A percentile compares a stretch with the other conserved stretches of the same genome.
phyloP scores from a whole-genome alignment of 495 filamentous ascomycete species.

The Aspergillus mulundensis region DNA sequence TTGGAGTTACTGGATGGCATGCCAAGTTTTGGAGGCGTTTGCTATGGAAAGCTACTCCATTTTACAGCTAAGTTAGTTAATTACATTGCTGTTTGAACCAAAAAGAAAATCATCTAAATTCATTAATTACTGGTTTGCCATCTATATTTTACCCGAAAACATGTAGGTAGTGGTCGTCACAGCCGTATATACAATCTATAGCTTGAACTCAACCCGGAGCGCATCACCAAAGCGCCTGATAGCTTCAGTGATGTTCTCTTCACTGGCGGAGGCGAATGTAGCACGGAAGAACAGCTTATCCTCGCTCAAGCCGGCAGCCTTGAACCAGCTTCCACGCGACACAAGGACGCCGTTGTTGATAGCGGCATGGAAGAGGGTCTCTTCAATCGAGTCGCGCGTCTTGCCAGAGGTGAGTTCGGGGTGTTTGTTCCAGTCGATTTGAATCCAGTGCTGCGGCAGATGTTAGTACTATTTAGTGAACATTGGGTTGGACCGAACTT shows the following conservation, averaged over 20 bases:
- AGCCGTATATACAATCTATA: conserved; percentile 14
- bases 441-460: conserved; percentile 68
- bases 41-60: too few species aligned
- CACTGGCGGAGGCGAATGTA: conserved; percentile 78
- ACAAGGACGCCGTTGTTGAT: conserved; percentile 70
- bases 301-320: conserved; percentile 50
- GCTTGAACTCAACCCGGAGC: conserved; percentile 59
- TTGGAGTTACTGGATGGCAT: too few species aligned
- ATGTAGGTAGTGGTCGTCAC: background rate
- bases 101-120: background rate
- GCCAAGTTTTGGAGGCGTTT: too few species aligned
- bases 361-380: conserved; percentile 72
- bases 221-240: conserved; percentile 71
- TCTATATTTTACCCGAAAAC: background rate
- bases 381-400: conserved; percentile 67
- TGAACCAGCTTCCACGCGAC: conserved; percentile 86
- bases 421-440: conserved; percentile 71
- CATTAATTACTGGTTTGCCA: background rate
- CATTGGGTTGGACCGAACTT: conserved; percentile 31
- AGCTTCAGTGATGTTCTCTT: conserved; percentile 71
- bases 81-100: too few species aligned
- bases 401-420: conserved; percentile 54
- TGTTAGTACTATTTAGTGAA: conserved; percentile 2
- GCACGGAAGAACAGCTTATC: conserved; percentile 75
- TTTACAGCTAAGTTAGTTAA: too few species aligned